phyloP scores from a whole-genome alignment of 768 basidiomycete species.

The Xerocomus potaroensis region DNA sequence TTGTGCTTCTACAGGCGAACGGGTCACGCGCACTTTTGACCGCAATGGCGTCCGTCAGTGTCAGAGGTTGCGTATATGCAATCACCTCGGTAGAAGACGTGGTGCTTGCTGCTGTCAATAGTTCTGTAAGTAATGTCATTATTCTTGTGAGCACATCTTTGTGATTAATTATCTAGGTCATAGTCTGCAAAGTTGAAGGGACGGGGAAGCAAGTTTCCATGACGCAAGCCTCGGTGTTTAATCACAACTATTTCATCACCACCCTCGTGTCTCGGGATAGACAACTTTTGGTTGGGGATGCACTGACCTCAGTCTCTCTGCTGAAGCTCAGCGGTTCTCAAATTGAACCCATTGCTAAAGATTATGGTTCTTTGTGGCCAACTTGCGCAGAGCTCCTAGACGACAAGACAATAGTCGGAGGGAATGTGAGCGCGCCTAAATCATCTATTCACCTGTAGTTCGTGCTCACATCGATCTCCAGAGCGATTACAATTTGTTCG shows the following conservation, averaged over 20 bases:
- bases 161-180: conserved; percentile 36
- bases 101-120: conserved; percentile 70
- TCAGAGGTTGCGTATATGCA: conserved; percentile 68
- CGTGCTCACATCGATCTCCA: conserved; percentile 28
- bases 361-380: conserved; percentile 76
- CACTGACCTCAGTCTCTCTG: conserved; percentile 73
- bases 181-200: conserved; percentile 40
- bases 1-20: conserved; percentile 49
- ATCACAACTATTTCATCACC: conserved; percentile 78
- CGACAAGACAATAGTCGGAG: conserved; percentile 57
- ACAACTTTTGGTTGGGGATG: conserved; percentile 70
- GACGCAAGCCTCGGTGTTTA: conserved; percentile 54
- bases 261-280: conserved; percentile 55
- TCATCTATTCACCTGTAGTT: background rate
- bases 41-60: conserved; percentile 40
- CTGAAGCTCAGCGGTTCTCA: conserved; percentile 46
- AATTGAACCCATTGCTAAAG: conserved; percentile 57
- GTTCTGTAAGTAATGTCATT: conserved; percentile 49
- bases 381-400: conserved; percentile 57
- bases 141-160: background rate
- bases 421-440: conserved; percentile 57
- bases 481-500: conserved; percentile 65
- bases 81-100: conserved; percentile 46
- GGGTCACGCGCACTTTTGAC: conserved; percentile 19
- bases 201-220: conserved; percentile 31